Evolutionary conservation across 2,329 filamentous ascomycete genomes (phyloP), one percentile per base, ranked within the genome.

Genomic region (Venturia effusa): DNA sequence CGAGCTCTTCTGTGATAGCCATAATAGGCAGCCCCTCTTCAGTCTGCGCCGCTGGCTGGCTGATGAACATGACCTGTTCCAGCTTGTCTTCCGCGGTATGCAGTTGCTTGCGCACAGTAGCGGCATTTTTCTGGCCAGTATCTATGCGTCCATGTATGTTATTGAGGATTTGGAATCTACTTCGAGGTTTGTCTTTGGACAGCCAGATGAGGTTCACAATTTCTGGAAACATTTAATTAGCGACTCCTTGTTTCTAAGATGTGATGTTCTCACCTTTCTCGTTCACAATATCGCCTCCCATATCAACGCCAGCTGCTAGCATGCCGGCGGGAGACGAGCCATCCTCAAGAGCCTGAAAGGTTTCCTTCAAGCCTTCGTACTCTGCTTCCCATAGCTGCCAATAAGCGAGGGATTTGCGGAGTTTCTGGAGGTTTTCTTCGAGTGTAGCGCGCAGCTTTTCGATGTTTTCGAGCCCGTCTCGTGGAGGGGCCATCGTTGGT

Each of bases 301-400:
- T 87, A 15, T 81, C 79, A 41, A 79, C 75, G 55, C 83, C 83
- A 57, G 88, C 22, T 2, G 24, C 32, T 62, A 82, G 77, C 34
- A 92, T 81, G 34, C 85, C 81, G 22, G 83, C 75, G 6, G 78
- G 76, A 37, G 77, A 75, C 64, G 82, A 74, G 61, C 78, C 76
- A 51, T 79, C 73, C 41, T 80, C 73, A 32, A 87, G 72, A 4
- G 78, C 79, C 24, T 55, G 45, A 37, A 97, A 83, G 70, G 95
- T 90, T 73, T 95, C 90, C 72, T 89, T 92, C 66, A 97, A 81
- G 30, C 87, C 85, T 72, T 96, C 90, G 74, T 97, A 97, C 74
- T 97, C 93, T 59, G 89, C 85, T 73, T 96, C 92, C 84, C 90
- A 95, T 63, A 87, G 87, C 67, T 90, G 88, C 93, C 93, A 99